Base-by-base conservation (phyloP, 2,329 filamentous ascomycete species). In the Xylaria polymorpha region DNA sequence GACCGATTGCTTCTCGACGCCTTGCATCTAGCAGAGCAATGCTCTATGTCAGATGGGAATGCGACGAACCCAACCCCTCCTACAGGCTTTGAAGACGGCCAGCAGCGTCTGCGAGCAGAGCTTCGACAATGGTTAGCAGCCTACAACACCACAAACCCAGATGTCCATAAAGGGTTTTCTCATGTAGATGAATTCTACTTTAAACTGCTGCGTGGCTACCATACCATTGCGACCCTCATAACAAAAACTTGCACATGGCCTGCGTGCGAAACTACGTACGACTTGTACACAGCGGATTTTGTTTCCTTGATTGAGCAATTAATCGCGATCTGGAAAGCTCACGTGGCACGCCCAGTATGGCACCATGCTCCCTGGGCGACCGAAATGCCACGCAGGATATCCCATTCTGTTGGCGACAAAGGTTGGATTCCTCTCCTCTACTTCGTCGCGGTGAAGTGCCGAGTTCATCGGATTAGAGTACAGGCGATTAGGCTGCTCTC, bases 391-490 rank as follows among this genome's bases (percentile, higher is more conserved):
- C 57, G 57, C 15, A 75, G 78, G 43, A 79, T 80, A 73, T 74
- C 78, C n/a, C 63, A 73, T 9, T 79, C 80, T 1, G 78, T 81
- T 15, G 71, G 77, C 4, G 83, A 86, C 65, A 76, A 83, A 10
- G 84, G 84, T 9, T 83, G 82, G 75, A 78, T 85, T 10, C 77
- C 83, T 7, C 80, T 82, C 0, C 77, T 86, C 2, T 85, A 85
- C 67, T 86, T 80, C 67, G 73, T 80, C 1, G 84, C 83, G 0
- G 64, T 83, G 3, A 86, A 86, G 68, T 87, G 85, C 50, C 82
- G 85, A 0, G 74, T 80, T 1, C 80, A 79, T 48, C 73, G 74
- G 4, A 74, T 86, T 9, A 79, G 85, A 43, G 67, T 77, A 0
- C 80, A 82, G 7, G 73, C 75, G 20, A 39, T 77, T 32, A 60